phyloP scores from a whole-genome alignment of 1,139 yeast genomes.

The Wickerhamomyces sp. region DNA sequence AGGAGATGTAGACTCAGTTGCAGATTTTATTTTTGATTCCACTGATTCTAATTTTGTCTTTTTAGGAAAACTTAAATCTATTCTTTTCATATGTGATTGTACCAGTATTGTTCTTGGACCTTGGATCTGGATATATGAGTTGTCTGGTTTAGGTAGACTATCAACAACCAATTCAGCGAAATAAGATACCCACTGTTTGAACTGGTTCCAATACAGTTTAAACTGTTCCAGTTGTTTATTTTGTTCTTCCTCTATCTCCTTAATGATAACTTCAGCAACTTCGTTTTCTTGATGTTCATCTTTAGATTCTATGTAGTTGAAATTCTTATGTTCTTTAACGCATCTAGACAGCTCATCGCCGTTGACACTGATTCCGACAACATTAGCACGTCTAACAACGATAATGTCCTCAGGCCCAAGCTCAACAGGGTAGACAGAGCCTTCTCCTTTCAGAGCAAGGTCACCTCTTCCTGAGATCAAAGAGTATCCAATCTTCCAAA shows the following conservation, averaged over 20 bases:
- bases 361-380: slow-evolving; percentile 49
- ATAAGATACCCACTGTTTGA: background rate
- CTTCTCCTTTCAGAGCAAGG: slow-evolving; percentile 51
- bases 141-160: slow-evolving; percentile 7
- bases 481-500: slow-evolving; percentile 38
- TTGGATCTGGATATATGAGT: slow-evolving; percentile 41
- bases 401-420: slow-evolving; percentile 45
- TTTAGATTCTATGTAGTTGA: background rate
- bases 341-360: slow-evolving; percentile 32
- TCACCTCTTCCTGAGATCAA: slow-evolving; percentile 57
- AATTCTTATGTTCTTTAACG: slow-evolving; percentile 5
- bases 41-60: background rate
- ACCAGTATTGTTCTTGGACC: slow-evolving; percentile 56
- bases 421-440: slow-evolving; percentile 48
- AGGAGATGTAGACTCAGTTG: slow-evolving; percentile 9
- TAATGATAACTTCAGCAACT: background rate
- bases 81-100: slow-evolving; percentile 28
- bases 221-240: slow-evolving; percentile 1
- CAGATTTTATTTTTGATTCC: background rate
- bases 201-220: background rate
- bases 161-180: background rate
- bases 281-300: background rate
- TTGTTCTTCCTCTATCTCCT: background rate
- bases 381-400: slow-evolving; percentile 40
- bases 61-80: background rate